phyloP scores from a whole-genome alignment of 345 rosid genomes.

The Psidium friedrichsthalianum region DNA sequence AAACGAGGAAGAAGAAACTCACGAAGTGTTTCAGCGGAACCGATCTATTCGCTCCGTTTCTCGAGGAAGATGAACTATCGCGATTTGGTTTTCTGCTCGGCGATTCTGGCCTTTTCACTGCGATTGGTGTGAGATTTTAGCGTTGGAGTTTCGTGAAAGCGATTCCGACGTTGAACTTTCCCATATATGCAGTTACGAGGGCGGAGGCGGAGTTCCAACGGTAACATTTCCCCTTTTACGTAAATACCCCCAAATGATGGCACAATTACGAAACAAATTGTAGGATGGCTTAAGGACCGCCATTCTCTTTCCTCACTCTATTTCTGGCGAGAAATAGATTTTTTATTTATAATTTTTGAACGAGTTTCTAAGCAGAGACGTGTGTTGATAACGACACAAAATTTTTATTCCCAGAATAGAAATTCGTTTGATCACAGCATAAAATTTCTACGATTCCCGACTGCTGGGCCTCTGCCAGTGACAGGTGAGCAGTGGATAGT shows the following conservation, averaged over 20 bases:
- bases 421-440: too few species aligned
- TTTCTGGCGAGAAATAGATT: too few species aligned
- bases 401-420: too few species aligned
- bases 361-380: too few species aligned
- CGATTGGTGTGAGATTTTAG: neutral
- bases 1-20: neutral
- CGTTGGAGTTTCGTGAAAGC: neutral
- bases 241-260: neutral
- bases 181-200: neutral
- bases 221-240: neutral
- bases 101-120: neutral
- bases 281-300: too few species aligned
- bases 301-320: too few species aligned
- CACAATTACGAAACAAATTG: neutral
- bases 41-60: neutral
- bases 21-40: neutral
- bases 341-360: too few species aligned
- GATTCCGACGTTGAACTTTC: neutral
- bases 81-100: neutral
- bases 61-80: neutral
- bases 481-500: too few species aligned
- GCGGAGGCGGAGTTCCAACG: neutral
- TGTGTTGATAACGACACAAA: too few species aligned
- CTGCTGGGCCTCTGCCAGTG: too few species aligned
- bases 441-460: too few species aligned